A percentile compares a stretch with the other conserved stretches of the same genome.
phyloP scores from a whole-genome alignment of 495 filamentous ascomycete genomes.

The Apiosordaria backusii region DNA sequence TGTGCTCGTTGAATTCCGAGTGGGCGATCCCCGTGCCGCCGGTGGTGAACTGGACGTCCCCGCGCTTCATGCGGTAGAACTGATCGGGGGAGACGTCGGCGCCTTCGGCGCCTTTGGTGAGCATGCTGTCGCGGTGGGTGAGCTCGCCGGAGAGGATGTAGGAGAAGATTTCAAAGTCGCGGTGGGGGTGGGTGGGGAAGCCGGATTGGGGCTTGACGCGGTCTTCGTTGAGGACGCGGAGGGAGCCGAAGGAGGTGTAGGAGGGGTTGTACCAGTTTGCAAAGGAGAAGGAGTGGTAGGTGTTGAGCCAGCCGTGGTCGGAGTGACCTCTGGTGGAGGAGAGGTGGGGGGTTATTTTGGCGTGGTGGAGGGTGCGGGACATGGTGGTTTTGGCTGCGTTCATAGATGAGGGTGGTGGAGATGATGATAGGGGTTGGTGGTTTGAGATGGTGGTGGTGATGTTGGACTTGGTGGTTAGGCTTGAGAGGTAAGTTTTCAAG shows the following conservation, averaged over 20 bases:
- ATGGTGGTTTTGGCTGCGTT: conserved; percentile 40
- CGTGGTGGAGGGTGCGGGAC: conserved; percentile 57
- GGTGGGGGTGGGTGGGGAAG: conserved; percentile 77
- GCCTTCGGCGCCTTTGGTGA: conserved; percentile 54
- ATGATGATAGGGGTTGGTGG: background rate
- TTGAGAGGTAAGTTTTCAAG: conserved; percentile 5
- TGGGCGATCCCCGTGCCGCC: conserved; percentile 76
- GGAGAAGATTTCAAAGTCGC: conserved; percentile 78
- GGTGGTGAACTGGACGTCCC: conserved; percentile 80
- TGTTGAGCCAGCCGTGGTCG: conserved; percentile 81
- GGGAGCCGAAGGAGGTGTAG: conserved; percentile 61
- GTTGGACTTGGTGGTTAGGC: conserved; percentile 19
- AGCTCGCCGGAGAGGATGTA: conserved; percentile 77
- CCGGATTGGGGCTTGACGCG: conserved; percentile 63
- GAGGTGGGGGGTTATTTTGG: conserved; percentile 59
- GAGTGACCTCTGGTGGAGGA: conserved; percentile 64
- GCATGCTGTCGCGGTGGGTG: conserved; percentile 75
- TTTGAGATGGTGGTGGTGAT: background rate
- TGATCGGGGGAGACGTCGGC: conserved; percentile 42
- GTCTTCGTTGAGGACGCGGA: conserved; percentile 82
- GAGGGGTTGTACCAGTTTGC: conserved; percentile 66
- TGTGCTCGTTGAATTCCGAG: conserved; percentile 68
- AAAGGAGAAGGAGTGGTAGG: conserved; percentile 79
- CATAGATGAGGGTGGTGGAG: background rate
- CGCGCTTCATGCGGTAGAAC: conserved; percentile 69